Conservation (phyloP, 108 stramenopile species). For the Nannochloropsis gaditana region DNA sequence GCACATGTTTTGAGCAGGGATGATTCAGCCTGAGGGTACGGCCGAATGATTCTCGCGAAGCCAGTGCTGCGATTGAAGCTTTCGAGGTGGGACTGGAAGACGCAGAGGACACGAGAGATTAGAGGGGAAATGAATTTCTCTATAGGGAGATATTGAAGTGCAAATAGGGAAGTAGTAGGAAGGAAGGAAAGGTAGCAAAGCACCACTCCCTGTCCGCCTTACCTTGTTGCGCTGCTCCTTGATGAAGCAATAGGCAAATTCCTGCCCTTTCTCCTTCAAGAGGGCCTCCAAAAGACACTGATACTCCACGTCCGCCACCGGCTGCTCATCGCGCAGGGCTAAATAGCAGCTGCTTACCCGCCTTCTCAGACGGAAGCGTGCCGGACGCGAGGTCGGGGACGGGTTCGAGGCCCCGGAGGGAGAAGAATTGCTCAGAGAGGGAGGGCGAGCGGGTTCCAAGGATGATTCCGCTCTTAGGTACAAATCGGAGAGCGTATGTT, state of each 20-base stretch:
- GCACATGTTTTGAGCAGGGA: neutral
- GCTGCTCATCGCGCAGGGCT: neutral
- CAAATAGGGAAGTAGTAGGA: neutral
- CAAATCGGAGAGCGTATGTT: no score
- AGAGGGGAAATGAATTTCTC: neutral
- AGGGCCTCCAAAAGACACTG: neutral
- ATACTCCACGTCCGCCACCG: neutral
- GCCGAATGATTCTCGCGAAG: neutral
- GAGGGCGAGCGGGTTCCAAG: neutral
- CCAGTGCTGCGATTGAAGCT: neutral
- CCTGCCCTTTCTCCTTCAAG: neutral
- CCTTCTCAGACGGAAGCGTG: neutral
- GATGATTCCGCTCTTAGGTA: neutral
- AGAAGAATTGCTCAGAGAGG: neutral
- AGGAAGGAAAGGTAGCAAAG: neutral
- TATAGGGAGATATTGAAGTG: neutral
- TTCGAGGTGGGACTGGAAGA: neutral
- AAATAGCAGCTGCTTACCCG: neutral
- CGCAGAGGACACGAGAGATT: neutral
- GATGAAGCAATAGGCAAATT: neutral
- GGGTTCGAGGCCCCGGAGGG: neutral
- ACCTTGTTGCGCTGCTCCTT: conserved; percentile 2
- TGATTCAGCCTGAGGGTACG: neutral
- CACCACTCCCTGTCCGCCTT: neutral
- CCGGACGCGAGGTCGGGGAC: neutral